These are phyloP conservation scores for Ramaria sp. DNA, from an alignment of 768 basidiomycete genomes.

Conservation along the genomic window DNA sequence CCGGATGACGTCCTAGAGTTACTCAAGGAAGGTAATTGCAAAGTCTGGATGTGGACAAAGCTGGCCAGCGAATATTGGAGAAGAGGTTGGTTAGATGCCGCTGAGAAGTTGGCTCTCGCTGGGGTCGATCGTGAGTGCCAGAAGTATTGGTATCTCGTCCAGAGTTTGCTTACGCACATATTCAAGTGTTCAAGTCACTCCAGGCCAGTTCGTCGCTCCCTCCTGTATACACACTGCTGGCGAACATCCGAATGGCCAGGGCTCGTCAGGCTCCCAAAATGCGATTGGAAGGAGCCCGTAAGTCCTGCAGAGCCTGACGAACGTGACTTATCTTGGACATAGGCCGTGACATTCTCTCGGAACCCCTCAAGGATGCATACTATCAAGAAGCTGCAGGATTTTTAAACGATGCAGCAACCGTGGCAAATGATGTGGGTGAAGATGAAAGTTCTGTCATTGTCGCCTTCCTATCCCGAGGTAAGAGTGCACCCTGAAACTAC, in stretches of 20 bases:
- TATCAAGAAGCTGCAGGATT: conserved; percentile 58
- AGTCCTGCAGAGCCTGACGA: conserved; percentile 20
- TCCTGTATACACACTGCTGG: conserved; percentile 72
- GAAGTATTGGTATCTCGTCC: background rate
- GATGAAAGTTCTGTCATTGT: conserved; percentile 37
- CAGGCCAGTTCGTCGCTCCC: conserved; percentile 29
- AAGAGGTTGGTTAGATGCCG: conserved; percentile 60
- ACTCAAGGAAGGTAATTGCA: conserved; percentile 60
- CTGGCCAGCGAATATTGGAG: conserved; percentile 87
- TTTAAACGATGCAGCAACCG: conserved; percentile 49
- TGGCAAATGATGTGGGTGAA: conserved; percentile 48
- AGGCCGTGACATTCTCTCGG: conserved; percentile 52
- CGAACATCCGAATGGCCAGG: conserved; percentile 73
- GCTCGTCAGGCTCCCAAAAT: conserved; percentile 80
- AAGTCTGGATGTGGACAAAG: conserved; percentile 67
- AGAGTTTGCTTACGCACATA: background rate
- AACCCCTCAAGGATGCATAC: conserved; percentile 57
- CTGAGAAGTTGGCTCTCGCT: conserved; percentile 61
- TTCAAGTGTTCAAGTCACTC: conserved; percentile 8
- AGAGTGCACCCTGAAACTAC: conserved; percentile 9
- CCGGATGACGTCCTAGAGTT: conserved; percentile 68
- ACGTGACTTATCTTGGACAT: background rate
- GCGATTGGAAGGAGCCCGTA: conserved; percentile 62
- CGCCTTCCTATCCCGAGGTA: conserved; percentile 59
- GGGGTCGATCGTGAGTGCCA: conserved; percentile 28